Evolutionary conservation across 2,329 filamentous ascomycete species (phyloP).

Genomic region (Aspergillus sp.): DNA sequence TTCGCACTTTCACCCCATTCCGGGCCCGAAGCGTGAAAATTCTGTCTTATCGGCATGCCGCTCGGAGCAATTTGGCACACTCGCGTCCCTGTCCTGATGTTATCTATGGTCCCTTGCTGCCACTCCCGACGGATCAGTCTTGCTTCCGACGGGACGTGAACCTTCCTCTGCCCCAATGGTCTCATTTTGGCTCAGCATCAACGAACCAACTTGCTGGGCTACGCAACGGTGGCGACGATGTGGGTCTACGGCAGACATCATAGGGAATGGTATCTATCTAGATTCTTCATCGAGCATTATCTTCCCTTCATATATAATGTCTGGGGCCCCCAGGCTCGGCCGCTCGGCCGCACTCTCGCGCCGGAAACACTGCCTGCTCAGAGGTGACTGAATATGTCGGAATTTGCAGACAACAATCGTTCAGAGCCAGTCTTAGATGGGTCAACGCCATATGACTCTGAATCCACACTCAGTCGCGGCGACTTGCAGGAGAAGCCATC

Average conservation of each 20-base stretch:
- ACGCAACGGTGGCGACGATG: neutral
- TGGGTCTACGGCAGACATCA: neutral
- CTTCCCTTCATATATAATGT: neutral
- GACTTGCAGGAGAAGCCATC: slow-evolving; percentile 7
- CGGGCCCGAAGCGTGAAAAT: neutral
- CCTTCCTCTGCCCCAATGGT: neutral
- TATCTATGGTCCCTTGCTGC: neutral
- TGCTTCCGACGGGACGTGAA: neutral
- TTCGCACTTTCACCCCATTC: no score
- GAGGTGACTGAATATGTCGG: neutral
- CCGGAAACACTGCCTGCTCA: neutral
- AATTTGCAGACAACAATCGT: neutral
- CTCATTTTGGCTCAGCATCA: neutral
- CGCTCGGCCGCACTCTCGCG: neutral
- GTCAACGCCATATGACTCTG: neutral
- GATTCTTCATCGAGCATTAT: neutral
- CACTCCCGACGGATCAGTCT: neutral
- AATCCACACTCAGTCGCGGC: neutral
- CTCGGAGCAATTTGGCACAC: neutral
- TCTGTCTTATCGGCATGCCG: neutral
- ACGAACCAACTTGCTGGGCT: neutral
- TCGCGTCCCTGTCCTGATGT: neutral
- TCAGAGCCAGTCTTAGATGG: neutral
- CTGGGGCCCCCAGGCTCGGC: neutral
- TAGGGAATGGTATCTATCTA: neutral